Percentiles rank a stretch among this genome's conserved stretches.
Conservation (phyloP, 495 filamentous ascomycete species). For the Aspergillus taichungensis region DNA sequence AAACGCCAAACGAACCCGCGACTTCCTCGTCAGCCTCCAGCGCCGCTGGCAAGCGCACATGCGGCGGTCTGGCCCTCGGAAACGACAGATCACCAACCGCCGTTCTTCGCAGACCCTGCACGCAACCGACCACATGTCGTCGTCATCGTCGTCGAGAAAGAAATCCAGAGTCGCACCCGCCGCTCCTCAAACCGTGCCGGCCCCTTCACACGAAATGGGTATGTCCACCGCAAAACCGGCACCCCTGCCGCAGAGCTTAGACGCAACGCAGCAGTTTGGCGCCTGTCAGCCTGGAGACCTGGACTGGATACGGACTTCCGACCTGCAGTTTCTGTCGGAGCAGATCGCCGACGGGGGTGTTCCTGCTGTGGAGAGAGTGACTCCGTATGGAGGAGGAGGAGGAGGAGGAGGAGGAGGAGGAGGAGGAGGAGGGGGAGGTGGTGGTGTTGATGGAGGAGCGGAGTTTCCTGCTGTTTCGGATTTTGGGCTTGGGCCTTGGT, state of each 20-base stretch:
- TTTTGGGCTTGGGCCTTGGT: too few relatives aligned
- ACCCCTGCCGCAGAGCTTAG: background rate
- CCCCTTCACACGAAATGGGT: constrained; percentile 3
- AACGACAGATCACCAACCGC: constrained; percentile 25
- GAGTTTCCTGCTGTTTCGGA: too few relatives aligned
- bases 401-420: too few relatives aligned
- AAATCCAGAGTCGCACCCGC: constrained; percentile 17
- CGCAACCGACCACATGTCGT: background rate
- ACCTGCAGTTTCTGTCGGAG: constrained; percentile 25
- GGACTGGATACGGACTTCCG: constrained; percentile 27
- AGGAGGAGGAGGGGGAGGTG: too few relatives aligned
- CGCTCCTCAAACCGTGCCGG: constrained; percentile 2
- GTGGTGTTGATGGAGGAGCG: too few relatives aligned
- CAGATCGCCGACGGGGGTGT: constrained; percentile 8
- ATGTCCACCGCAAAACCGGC: constrained; percentile 5
- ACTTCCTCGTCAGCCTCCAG: constrained; percentile 37
- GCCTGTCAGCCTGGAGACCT: constrained; percentile 18
- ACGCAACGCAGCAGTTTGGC: constrained; percentile 6
- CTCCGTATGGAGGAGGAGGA: too few relatives aligned
- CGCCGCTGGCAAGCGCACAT: constrained; percentile 40
- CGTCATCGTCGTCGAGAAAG: constrained; percentile 17
- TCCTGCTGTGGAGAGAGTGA: too few relatives aligned
- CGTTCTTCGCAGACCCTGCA: constrained; percentile 1
- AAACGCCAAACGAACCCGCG: constrained; percentile 37
- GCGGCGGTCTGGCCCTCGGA: constrained; percentile 29